These are phyloP conservation scores for Solanum clarkiae DNA, from an alignment of 257 asterid species.

Conservation along the genomic window DNA sequence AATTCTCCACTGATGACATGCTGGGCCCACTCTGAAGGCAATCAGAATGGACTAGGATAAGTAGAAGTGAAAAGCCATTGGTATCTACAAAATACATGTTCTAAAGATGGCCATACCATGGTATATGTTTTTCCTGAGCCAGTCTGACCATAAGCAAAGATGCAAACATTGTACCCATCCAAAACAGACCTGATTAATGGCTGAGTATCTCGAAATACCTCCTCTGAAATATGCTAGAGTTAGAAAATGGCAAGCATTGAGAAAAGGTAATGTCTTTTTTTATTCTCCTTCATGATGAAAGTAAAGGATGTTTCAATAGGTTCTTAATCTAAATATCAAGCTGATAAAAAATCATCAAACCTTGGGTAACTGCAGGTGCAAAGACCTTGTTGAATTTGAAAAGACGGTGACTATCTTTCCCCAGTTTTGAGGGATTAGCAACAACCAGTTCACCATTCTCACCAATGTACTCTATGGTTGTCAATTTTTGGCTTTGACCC, in stretches of 20 bases:
- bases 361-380: conserved; percentile 76
- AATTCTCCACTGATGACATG: conserved; percentile 53
- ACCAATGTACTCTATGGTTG: conserved; percentile 76
- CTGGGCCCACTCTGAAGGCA: conserved; percentile 68
- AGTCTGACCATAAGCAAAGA: conserved; percentile 96
- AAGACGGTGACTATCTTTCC: conserved; percentile 76
- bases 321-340: neutral
- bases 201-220: conserved; percentile 79
- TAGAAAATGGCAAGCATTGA: neutral
- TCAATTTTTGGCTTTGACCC: conserved; percentile 53
- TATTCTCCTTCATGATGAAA: neutral
- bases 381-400: conserved; percentile 91
- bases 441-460: conserved; percentile 92
- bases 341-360: conserved; percentile 21
- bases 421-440: conserved; percentile 67
- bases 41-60: conserved; percentile 5
- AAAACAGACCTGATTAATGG: conserved; percentile 89
- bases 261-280: neutral
- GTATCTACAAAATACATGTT: neutral
- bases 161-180: conserved; percentile 92
- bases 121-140: conserved; percentile 97
- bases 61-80: neutral
- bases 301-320: neutral
- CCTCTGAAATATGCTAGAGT: conserved; percentile 37
- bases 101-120: conserved; percentile 40